phyloP scores from a whole-genome alignment of 2,329 filamentous ascomycete species.

The Exophiala bonariae region DNA sequence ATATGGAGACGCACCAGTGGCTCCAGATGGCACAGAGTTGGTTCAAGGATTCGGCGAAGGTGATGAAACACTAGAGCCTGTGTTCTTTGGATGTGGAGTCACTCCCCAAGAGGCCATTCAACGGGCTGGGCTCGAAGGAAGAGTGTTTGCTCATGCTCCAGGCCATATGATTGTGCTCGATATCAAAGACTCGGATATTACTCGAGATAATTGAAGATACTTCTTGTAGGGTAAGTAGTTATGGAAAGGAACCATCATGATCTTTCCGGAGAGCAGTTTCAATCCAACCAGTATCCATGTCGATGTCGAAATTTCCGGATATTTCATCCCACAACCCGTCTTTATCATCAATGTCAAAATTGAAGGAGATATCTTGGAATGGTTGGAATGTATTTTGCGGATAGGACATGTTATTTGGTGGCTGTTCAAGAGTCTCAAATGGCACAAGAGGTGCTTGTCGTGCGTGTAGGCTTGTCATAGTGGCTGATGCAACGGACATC shows the following conservation, averaged over 20 bases:
- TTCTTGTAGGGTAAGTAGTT: neutral
- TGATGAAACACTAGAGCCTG: constrained; percentile 49
- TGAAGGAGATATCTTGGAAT: constrained; percentile 34
- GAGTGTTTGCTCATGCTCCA: constrained; percentile 62
- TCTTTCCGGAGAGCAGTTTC: constrained; percentile 21
- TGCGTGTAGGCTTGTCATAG: neutral
- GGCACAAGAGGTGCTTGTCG: neutral
- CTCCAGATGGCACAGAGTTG: constrained; percentile 36
- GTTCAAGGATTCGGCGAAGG: constrained; percentile 29
- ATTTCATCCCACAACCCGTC: constrained; percentile 44
- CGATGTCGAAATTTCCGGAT: constrained; percentile 40
- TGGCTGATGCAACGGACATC: neutral
- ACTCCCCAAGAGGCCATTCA: constrained; percentile 67
- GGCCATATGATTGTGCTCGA: constrained; percentile 65
- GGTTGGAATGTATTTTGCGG: constrained; percentile 17
- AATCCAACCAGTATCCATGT: constrained; percentile 43
- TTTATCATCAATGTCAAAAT: constrained; percentile 38
- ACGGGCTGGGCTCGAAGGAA: constrained; percentile 54
- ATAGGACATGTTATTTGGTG: neutral
- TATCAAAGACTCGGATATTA: constrained; percentile 28
- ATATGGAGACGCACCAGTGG: constrained; percentile 55
- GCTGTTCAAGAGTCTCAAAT: neutral
- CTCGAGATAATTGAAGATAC: constrained; percentile 1
- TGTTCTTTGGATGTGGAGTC: constrained; percentile 67
- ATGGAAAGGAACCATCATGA: neutral